These are phyloP conservation scores for Phytophthora sp. DNA, from an alignment of 352 stramenopile genomes.

Conservation along the genomic window DNA sequence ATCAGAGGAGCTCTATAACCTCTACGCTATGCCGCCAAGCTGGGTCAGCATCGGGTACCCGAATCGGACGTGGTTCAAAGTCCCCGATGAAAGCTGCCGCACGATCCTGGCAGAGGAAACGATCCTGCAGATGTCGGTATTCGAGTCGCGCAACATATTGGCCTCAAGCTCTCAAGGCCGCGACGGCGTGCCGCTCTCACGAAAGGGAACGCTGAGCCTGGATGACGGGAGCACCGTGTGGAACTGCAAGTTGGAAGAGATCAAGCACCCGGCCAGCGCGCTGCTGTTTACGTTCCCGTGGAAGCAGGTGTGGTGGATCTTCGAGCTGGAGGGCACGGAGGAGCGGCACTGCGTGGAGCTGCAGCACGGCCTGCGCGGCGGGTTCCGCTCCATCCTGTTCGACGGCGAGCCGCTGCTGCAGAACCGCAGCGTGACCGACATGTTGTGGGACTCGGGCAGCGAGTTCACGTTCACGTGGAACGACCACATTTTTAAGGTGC, in stretches of 20 bases:
- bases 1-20: slow-evolving; percentile 79
- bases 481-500: slow-evolving; percentile 74
- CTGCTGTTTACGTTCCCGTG: slow-evolving; percentile 86
- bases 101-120: slow-evolving; percentile 77
- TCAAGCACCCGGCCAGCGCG: slow-evolving; percentile 80
- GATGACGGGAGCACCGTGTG: slow-evolving; percentile 57
- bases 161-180: slow-evolving; percentile 73
- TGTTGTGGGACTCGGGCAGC: slow-evolving; percentile 83
- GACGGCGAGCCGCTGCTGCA: slow-evolving; percentile 72
- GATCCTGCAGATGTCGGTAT: slow-evolving; percentile 76
- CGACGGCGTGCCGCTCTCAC: slow-evolving; percentile 71
- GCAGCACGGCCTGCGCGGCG: slow-evolving; percentile 77
- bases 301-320: slow-evolving; percentile 89
- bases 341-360: slow-evolving; percentile 74
- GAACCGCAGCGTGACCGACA: slow-evolving; percentile 70
- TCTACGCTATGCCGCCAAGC: slow-evolving; percentile 76
- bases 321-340: slow-evolving; percentile 57
- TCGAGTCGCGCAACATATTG: slow-evolving; percentile 71
- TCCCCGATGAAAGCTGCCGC: slow-evolving; percentile 69
- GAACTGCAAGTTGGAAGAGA: slow-evolving; percentile 80
- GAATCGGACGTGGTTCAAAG: slow-evolving; percentile 86
- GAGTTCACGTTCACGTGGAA: slow-evolving; percentile 74
- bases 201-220: slow-evolving; percentile 52
- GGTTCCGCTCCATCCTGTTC: slow-evolving; percentile 75
- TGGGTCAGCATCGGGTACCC: slow-evolving; percentile 83